These are phyloP conservation scores for Boehmeria nivea DNA, from an alignment of 306 rosid genomes.

Conservation along the genomic window DNA sequence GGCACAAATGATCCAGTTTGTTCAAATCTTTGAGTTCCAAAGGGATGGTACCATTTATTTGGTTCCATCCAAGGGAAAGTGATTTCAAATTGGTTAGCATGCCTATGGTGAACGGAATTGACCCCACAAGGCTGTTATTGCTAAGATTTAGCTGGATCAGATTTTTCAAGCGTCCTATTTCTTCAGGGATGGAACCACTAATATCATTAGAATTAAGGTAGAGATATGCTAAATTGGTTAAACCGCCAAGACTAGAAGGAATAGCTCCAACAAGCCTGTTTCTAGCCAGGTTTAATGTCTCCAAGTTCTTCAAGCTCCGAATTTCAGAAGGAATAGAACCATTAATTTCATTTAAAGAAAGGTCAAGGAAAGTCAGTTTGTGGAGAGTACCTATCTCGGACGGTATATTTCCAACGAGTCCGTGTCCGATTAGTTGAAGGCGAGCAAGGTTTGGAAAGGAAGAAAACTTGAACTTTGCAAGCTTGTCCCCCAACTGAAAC, in stretches of 20 bases:
- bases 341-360: constrained; percentile 2
- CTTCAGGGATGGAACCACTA: neutral
- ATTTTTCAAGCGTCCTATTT: constrained; percentile 6
- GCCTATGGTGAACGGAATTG: constrained; percentile 8
- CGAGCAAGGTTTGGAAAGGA: constrained; percentile 14
- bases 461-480: constrained; percentile 14
- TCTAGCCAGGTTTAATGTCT: neutral
- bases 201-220: constrained; percentile 1
- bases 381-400: constrained; percentile 8
- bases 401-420: constrained; percentile 11
- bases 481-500: constrained; percentile 10
- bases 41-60: constrained; percentile 5
- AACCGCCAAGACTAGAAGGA: constrained; percentile 4
- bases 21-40: constrained; percentile 1
- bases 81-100: constrained; percentile 4
- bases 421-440: constrained; percentile 11
- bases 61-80: constrained; percentile 4
- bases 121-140: constrained; percentile 1
- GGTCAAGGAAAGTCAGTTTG: constrained; percentile 11
- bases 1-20: constrained; percentile 1
- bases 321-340: constrained; percentile 9
- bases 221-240: constrained; percentile 1
- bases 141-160: neutral
- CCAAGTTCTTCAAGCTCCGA: constrained; percentile 12
- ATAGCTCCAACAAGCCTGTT: constrained; percentile 2